Evolutionary conservation across 2,329 filamentous ascomycete genomes (phyloP).

Genomic region (Alternaria postmessia): DNA sequence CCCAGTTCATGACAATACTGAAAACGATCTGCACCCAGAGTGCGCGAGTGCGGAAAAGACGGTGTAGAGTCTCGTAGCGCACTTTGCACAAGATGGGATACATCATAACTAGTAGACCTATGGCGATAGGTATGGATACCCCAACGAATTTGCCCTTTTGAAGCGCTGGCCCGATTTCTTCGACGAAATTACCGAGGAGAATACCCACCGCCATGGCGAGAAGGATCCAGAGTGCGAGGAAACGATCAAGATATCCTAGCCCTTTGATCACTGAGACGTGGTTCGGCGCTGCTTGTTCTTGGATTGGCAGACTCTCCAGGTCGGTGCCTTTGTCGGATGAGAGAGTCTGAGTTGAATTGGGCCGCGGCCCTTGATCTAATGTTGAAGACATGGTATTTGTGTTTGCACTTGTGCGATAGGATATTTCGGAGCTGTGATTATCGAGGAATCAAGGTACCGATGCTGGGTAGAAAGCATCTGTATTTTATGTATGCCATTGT

Average conservation of each 20-base stretch:
- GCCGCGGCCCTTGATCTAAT: not conserved
- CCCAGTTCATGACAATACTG: constrained; percentile 78
- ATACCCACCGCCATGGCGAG: constrained; percentile 68
- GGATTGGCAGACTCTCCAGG: constrained; percentile 1
- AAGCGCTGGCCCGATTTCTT: constrained; percentile 65
- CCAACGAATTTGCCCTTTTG: constrained; percentile 75
- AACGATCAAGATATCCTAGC: constrained; percentile 34
- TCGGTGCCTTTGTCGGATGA: not conserved
- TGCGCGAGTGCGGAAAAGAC: constrained; percentile 64
- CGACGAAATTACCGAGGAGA: constrained; percentile 73
- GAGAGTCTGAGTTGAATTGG: not conserved
- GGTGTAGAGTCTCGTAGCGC: constrained; percentile 74
- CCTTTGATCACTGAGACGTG: constrained; percentile 37
- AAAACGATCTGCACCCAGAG: constrained; percentile 79
- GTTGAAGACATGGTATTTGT: not conserved
- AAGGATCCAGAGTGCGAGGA: constrained; percentile 66
- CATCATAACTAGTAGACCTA: constrained; percentile 86
- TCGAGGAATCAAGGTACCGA: not conserved
- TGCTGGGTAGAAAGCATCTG: not conserved
- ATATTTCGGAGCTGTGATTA: not conserved
- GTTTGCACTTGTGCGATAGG: not conserved
- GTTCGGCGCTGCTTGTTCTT: constrained; percentile 4
- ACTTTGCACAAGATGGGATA: constrained; percentile 87
- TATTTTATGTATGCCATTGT: not conserved
- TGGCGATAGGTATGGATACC: constrained; percentile 73